Base-by-base conservation (phyloP, 139 green algal genomes). In the Chloropicon primus region DNA sequence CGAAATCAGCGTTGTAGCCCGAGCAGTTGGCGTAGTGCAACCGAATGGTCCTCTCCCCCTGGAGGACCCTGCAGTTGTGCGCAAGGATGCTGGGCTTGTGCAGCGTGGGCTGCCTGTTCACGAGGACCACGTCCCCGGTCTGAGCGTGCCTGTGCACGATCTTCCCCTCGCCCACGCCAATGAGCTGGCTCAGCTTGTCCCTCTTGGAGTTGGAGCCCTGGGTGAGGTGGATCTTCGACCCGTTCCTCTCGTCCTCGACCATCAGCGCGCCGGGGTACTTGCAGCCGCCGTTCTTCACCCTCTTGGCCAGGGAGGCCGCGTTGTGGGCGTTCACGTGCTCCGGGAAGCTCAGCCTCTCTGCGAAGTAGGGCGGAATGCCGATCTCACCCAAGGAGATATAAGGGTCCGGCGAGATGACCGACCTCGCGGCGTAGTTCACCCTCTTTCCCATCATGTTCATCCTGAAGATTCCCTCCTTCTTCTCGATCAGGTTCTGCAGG, bases 361-460 rank as follows among this genome's bases (percentile, higher is more conserved):
- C 95, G 86, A 99, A 98, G 86, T 96, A 96, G 22, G 95, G 94
- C 22, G 95, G 95, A 22, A 99, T 87, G 23, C 95, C 95, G 54
- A 99, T 97, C 85, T 98, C 94, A 24, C 76, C 82, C 0, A 80
- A 80, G 41, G 84, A 85, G 53, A 99, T 89, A 85, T 93, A 97
- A 17, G 93, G 92, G 85, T 99, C 95, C 5, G 95, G 95, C 0
- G 89, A 96, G 80, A 99, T 99, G 82, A 98, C 94, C 21, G 93
- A 97, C 5, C 94, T 87, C 25, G 89, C 90, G 0, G 94, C 95
- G 87, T 93, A 97, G 90, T 99, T 98, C 78, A 99, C 95, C 1
- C 95, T 89, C 89, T 98, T 98, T 78, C 95, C 95, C 95, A 99
- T 99, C 95, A 99, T 99, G 88, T 99, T 95, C 85, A 97, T 99